phyloP scores from a whole-genome alignment of 2,329 filamentous ascomycete species.

The Dactylellina cionopaga region DNA sequence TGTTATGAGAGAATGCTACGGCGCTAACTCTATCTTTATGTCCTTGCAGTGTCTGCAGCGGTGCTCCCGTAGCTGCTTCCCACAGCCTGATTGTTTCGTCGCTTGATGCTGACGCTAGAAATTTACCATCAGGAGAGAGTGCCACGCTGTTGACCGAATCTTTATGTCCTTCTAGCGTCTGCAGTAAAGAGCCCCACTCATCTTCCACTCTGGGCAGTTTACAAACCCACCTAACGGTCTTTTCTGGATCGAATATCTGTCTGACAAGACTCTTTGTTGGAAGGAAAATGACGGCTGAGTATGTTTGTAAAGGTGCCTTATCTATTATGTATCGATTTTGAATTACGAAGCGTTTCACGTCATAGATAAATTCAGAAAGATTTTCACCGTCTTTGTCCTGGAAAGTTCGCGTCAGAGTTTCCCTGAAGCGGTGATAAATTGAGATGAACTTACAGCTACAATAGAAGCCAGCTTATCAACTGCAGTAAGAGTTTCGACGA shows the following conservation, averaged over 20 bases:
- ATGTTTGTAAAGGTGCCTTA: slow-evolving; percentile 12
- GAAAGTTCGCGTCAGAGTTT: background rate
- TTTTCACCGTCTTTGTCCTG: background rate
- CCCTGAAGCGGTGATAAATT: too few relatives aligned
- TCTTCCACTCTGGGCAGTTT: background rate
- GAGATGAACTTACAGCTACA: background rate
- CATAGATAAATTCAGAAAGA: slow-evolving; percentile 51
- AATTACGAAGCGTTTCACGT: slow-evolving; percentile 54
- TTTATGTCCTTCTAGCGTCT: background rate
- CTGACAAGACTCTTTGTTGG: slow-evolving; percentile 10
- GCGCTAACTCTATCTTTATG: too few relatives aligned
- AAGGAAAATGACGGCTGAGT: slow-evolving; percentile 11
- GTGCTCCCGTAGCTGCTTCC: too few relatives aligned
- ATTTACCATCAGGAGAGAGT: too few relatives aligned
- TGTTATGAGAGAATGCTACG: background rate
- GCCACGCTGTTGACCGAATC: background rate
- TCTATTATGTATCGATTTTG: slow-evolving; percentile 11
- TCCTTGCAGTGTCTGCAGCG: too few relatives aligned
- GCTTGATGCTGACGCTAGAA: too few relatives aligned
- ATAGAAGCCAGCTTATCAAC: background rate
- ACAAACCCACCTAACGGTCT: background rate
- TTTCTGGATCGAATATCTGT: background rate
- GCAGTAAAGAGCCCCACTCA: background rate
- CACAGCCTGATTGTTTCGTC: too few relatives aligned
- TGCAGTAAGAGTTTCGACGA: background rate